phyloP scores from a whole-genome alignment of 805 yeast genomes.

The Saccharomycopsis lassenensis region DNA sequence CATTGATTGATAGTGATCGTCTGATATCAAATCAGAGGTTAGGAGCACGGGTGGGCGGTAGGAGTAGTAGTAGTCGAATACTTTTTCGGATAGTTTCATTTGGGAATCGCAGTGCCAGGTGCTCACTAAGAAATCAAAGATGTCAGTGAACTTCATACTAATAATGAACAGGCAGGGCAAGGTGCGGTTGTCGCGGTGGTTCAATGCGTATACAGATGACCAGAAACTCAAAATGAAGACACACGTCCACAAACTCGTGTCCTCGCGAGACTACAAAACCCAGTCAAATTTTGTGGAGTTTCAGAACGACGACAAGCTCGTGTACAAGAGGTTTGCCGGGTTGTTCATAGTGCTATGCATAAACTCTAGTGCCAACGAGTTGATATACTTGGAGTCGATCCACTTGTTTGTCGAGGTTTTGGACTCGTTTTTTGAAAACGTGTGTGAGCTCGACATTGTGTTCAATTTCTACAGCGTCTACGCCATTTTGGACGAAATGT shows the following conservation, averaged over 20 bases:
- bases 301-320: conserved; percentile 50
- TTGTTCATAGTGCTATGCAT: conserved; percentile 78
- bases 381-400: conserved; percentile 70
- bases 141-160: conserved; percentile 73
- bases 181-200: conserved; percentile 79
- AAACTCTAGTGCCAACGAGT: conserved; percentile 71
- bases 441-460: conserved; percentile 87
- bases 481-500: conserved; percentile 75
- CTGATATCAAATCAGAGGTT: no score
- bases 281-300: conserved; percentile 77
- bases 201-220: conserved; percentile 31
- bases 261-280: conserved; percentile 72
- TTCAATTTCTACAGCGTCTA: conserved; percentile 84
- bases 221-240: conserved; percentile 39
- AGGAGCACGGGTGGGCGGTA: no score
- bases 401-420: conserved; percentile 84
- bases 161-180: conserved; percentile 93
- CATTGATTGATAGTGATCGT: no score
- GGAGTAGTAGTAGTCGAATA: no score
- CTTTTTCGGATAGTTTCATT: no score
- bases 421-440: conserved; percentile 79
- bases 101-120: no score
- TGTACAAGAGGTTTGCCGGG: conserved; percentile 88
- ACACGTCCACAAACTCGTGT: conserved; percentile 69
- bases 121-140: no score